These are phyloP conservation scores for Corinectria fuckeliana DNA, from an alignment of 2,329 filamentous ascomycete species.

Conservation along the genomic window DNA sequence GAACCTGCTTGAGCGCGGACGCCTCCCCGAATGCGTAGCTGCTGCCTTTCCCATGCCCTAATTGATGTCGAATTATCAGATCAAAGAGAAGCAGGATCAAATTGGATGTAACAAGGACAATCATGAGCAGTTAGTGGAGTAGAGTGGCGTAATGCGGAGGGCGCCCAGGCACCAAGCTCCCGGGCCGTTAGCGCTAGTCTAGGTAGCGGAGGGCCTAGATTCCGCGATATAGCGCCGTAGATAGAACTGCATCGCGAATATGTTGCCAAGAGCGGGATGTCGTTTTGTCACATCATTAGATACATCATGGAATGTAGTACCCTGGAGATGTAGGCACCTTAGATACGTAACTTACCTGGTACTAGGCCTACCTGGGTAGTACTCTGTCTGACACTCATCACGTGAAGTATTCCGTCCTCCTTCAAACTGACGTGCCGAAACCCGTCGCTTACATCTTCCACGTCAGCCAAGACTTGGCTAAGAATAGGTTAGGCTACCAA, in stretches of 20 bases:
- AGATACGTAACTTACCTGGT: too few species aligned
- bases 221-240: too few species aligned
- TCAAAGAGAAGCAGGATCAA: neutral
- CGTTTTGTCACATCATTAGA: too few species aligned
- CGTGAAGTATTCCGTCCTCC: neutral
- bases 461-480: too few species aligned
- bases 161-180: neutral
- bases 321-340: too few species aligned
- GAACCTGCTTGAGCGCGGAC: neutral
- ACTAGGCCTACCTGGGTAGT: too few species aligned
- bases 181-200: neutral
- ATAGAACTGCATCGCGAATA: too few species aligned
- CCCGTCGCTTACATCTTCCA: neutral
- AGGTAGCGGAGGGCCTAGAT: too few species aligned
- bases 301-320: too few species aligned
- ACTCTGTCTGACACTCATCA: too few species aligned
- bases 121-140: neutral
- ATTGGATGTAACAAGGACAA: neutral
- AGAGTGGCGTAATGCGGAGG: neutral
- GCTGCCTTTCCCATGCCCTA: constrained; percentile 3
- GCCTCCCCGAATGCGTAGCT: neutral
- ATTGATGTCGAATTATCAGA: neutral
- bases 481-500: too few species aligned
- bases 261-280: too few species aligned
- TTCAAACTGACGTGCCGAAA: neutral